A percentile compares a stretch with the other conserved stretches of the same genome.
Evolutionary conservation across 2,329 filamentous ascomycete species (phyloP).

Genomic region (Fusarium succisae): DNA sequence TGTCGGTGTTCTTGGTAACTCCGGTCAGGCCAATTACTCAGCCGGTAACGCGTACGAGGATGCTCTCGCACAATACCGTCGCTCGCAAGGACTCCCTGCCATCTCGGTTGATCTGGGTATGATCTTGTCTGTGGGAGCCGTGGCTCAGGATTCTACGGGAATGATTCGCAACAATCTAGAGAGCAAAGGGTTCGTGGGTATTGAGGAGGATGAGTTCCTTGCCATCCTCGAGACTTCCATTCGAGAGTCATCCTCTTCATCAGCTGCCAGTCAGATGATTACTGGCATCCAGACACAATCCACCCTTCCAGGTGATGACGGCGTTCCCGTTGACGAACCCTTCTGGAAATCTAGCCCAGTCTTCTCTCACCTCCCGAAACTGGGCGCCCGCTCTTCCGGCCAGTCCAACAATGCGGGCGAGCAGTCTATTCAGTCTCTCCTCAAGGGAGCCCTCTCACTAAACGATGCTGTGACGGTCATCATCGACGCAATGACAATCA

Average conservation of each 20-base stretch:
- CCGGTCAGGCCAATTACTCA: not conserved
- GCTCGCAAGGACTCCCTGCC: not conserved
- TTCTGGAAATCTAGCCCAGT: not conserved
- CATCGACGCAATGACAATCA: not conserved
- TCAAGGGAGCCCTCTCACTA: not conserved
- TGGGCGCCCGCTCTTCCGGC: not conserved
- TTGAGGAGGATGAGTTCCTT: not conserved
- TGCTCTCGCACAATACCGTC: not conserved
- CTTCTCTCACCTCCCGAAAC: not conserved
- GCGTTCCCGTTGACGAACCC: not conserved
- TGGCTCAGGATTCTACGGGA: not conserved
- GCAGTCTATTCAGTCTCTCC: not conserved
- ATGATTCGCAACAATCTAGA: not conserved
- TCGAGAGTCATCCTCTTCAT: not conserved
- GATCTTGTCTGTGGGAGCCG: not conserved
- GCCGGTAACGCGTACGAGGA: not conserved
- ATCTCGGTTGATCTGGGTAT: not conserved
- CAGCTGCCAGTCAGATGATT: not conserved
- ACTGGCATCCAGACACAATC: not conserved
- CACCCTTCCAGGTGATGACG: not conserved
- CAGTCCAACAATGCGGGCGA: not conserved
- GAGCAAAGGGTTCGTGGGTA: not conserved
- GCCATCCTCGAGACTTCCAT: not conserved
- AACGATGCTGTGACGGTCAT: not conserved
- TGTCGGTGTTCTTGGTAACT: not conserved